Percentiles rank a stretch among this genome's conserved stretches.
phyloP scores from a whole-genome alignment of 495 filamentous ascomycete species.

The Daldinia concentrica region DNA sequence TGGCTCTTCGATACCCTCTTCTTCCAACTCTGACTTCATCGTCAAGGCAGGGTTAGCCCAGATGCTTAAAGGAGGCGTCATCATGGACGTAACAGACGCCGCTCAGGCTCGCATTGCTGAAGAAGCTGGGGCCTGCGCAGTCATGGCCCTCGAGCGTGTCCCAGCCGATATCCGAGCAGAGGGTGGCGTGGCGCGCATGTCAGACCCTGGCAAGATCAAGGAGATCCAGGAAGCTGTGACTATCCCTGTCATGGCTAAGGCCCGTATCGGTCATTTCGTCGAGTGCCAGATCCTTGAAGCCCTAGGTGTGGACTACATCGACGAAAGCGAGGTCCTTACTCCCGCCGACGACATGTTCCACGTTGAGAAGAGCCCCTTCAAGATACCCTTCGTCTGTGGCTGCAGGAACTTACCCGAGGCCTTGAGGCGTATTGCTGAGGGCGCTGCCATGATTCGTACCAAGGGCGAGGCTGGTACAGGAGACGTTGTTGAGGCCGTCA shows the following conservation, averaged over 20 bases:
- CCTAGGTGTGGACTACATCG: conserved; percentile 95
- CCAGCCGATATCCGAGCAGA: conserved; percentile 94
- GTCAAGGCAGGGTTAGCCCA: conserved; percentile 94
- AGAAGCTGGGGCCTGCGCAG: conserved; percentile 92
- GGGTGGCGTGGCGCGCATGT: conserved; percentile 97
- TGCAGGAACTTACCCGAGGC: conserved; percentile 97
- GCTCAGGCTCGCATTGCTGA: conserved; percentile 97
- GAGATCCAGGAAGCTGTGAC: conserved; percentile 97
- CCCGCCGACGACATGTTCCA: conserved; percentile 91
- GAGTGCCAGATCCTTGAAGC: conserved; percentile 98
- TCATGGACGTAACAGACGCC: conserved; percentile 98
- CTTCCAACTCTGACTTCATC: conserved; percentile 60
- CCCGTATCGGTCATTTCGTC: conserved; percentile 95
- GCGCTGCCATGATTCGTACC: conserved; percentile 98
- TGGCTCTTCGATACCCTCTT: conserved; percentile 29
- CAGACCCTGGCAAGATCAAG: conserved; percentile 92
- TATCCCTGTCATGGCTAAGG: conserved; percentile 99
- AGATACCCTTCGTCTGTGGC: conserved; percentile 93
- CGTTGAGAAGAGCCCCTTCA: conserved; percentile 87
- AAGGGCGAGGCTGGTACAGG: conserved; percentile 99
- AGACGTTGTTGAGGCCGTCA: conserved; percentile 95
- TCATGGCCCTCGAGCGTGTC: conserved; percentile 98
- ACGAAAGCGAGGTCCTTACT: conserved; percentile 96
- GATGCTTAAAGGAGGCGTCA: conserved; percentile 98
- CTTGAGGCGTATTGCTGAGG: conserved; percentile 88